Evolutionary conservation across 371 early-diverging fungal genomes (phyloP).

Genomic region (Circinella minor): DNA sequence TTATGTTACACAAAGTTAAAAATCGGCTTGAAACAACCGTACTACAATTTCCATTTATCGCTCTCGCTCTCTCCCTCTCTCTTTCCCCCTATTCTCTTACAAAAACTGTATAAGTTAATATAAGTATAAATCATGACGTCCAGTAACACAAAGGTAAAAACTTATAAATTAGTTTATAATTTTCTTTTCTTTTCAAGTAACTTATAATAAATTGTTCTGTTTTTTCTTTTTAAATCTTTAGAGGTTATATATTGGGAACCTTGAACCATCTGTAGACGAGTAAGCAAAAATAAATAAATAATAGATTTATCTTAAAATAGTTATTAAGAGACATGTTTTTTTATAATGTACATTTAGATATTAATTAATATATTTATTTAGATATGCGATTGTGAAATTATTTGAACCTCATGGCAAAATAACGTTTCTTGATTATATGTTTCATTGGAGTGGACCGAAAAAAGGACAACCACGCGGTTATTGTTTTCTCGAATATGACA

Average conservation of each 20-base stretch:
- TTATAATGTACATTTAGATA: no score
- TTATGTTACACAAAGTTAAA: no score
- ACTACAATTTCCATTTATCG: no score
- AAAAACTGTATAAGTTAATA: no score
- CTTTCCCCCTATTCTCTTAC: no score
- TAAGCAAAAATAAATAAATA: constrained; percentile 22
- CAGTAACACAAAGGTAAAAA: constrained; percentile 17
- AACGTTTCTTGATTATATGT: constrained; percentile 64
- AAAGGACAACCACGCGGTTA: constrained; percentile 69
- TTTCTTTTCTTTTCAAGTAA: no score
- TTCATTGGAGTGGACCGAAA: constrained; percentile 65
- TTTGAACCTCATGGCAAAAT: constrained; percentile 74
- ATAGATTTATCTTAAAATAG: background rate
- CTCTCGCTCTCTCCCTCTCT: no score
- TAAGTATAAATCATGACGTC: background rate
- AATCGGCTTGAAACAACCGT: no score
- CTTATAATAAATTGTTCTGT: background rate
- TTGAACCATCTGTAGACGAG: constrained; percentile 66
- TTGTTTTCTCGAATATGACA: constrained; percentile 69
- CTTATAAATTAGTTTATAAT: background rate
- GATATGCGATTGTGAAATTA: constrained; percentile 66
- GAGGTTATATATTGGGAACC: constrained; percentile 67
- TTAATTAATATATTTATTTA: constrained; percentile 20
- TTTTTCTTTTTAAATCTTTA: constrained; percentile 4
- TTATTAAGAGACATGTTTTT: no score